Base-by-base conservation (phyloP, 2,329 filamentous ascomycete species). In the Dichotomopilus funicola region DNA sequence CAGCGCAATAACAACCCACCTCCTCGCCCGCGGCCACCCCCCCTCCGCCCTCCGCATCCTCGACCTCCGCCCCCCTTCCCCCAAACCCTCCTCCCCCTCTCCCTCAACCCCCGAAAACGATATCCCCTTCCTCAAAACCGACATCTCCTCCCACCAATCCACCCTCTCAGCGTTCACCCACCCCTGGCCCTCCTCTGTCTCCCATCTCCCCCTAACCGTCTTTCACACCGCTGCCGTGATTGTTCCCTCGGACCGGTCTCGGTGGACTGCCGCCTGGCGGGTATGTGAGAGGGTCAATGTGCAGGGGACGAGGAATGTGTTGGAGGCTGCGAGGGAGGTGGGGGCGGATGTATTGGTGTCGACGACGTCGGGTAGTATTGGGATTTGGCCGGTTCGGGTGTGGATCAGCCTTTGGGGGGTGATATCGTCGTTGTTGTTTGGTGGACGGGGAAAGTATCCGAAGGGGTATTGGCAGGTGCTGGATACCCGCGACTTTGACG, bases 171-270 rank as follows among this genome's bases (percentile, higher is more conserved):
- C 78, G 2, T 81, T 82, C 51, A 59, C 66, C 1, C 66, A 69
- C 12, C 69, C 74, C 3, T 83, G 80, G 80, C 65, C 70, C 2
- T 45, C 66, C 0, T 62, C 65, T 0, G 68, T 73, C 5, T 67
- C 73, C 2, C 47, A 64, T 3, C 69, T 78, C 1, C 78, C 80
- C 0, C 67, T 83, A 34, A 81, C 78, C 1, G 78, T 82, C 12
- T 81, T 80, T 63, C 79, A 82, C 68, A 80, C 76, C 0, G 80
- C 78, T 1, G 79, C 79, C 1, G 72, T 76, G 6, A 82, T 82
- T 54, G 71, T 78, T 7, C 73, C 77, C 0, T 73, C 71, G 7
- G 79, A 82, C 57, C 73, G 79, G n/a, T 71, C 73, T 44, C 64
- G 66, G 51, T 27, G 19, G 19, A 27, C 19, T 27, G 19, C 19